Percentiles rank a stretch among this genome's conserved stretches.
phyloP scores from a whole-genome alignment of 352 stramenopile species.

The Phytophthora rubi region DNA sequence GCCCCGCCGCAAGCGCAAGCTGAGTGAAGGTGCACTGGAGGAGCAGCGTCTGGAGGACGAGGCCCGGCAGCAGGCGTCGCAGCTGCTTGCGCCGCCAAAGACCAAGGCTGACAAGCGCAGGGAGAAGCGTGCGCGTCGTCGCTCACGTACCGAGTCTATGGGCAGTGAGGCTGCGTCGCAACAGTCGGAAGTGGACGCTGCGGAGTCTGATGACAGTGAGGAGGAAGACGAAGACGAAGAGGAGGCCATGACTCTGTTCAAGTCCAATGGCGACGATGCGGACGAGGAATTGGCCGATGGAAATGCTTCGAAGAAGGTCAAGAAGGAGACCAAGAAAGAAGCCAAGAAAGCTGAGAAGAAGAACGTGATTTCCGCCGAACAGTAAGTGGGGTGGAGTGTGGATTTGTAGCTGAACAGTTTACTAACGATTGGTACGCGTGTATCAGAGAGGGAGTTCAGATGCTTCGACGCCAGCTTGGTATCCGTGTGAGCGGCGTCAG shows the following conservation, averaged over 20 bases:
- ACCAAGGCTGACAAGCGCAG: constrained; percentile 50
- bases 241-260: constrained; percentile 59
- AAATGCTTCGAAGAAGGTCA: constrained; percentile 21
- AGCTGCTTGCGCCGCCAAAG: constrained; percentile 62
- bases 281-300: constrained; percentile 19
- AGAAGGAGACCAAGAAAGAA: constrained; percentile 11
- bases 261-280: constrained; percentile 26
- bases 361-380: constrained; percentile 27
- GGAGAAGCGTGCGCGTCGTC: constrained; percentile 50
- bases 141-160: constrained; percentile 51
- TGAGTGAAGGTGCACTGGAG: constrained; percentile 81
- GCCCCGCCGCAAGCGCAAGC: constrained; percentile 80
- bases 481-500: constrained; percentile 77
- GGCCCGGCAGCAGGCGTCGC: constrained; percentile 69
- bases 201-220: constrained; percentile 33
- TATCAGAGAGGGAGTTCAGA: constrained; percentile 54
- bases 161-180: constrained; percentile 29
- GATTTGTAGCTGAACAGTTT: not conserved
- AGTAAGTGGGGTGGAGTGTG: constrained; percentile 23
- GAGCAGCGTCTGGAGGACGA: constrained; percentile 75
- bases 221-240: constrained; percentile 41
- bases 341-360: constrained; percentile 40
- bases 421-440: constrained; percentile 3
- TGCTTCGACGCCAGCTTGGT: constrained; percentile 81
- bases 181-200: constrained; percentile 19